Percentiles rank a stretch among this genome's conserved stretches.
Conservation (phyloP, 495 filamentous ascomycete species). For the Neurospora sp. region DNA sequence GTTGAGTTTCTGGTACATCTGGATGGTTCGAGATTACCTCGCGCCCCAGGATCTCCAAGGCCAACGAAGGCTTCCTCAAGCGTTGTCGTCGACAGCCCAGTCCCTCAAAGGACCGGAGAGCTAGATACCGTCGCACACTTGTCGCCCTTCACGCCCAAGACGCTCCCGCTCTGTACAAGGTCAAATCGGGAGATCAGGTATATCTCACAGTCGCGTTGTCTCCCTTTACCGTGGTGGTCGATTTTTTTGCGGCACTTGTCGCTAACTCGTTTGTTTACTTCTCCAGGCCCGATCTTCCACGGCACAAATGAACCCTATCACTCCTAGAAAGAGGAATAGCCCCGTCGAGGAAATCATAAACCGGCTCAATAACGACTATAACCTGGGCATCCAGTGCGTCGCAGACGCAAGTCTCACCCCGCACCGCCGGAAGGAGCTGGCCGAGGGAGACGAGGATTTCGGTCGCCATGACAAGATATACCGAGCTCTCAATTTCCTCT, state of each 20-base stretch:
- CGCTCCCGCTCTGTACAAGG: background rate
- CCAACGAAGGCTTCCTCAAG: too few relatives aligned
- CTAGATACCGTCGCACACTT: background rate
- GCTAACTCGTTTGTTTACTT: background rate
- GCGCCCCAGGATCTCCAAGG: too few relatives aligned
- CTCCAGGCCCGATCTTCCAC: background rate
- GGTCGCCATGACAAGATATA: slow-evolving; percentile 9
- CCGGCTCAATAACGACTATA: slow-evolving; percentile 15
- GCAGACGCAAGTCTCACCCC: slow-evolving; percentile 13
- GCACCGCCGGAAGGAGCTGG: slow-evolving; percentile 3
- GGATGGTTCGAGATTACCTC: too few relatives aligned
- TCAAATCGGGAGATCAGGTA: background rate
- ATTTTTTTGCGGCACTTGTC: background rate
- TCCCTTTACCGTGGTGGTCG: background rate
- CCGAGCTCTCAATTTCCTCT: slow-evolving; percentile 9
- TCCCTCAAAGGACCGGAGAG: too few relatives aligned
- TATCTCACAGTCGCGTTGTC: background rate
- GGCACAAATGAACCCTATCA: slow-evolving; percentile 3
- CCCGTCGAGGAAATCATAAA: slow-evolving; percentile 5
- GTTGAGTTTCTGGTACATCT: too few relatives aligned
- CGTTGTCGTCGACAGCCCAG: too few relatives aligned
- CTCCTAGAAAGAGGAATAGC: slow-evolving; percentile 10
- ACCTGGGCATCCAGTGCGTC: slow-evolving; percentile 8
- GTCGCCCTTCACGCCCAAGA: background rate
- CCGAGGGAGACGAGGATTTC: slow-evolving; percentile 5